Conservation (phyloP, 306 rosid genomes). For the Cucumis melo region DNA sequence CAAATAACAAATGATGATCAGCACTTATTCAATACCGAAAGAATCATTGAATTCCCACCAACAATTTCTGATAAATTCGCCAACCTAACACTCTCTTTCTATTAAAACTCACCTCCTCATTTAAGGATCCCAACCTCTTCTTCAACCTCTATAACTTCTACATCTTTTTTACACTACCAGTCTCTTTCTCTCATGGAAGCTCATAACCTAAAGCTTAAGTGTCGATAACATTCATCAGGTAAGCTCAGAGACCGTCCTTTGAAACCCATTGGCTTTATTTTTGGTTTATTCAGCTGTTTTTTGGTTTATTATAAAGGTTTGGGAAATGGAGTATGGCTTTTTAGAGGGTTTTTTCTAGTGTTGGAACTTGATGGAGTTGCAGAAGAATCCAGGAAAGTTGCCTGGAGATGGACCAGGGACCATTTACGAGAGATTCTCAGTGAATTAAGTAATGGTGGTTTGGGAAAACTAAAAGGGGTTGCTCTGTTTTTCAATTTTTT, state of each 20-base stretch:
- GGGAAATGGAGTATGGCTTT: constrained; percentile 10
- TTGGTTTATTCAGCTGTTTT: not conserved
- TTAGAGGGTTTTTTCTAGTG: not conserved
- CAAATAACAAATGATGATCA: constrained; percentile 3
- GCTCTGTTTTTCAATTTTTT: constrained; percentile 1
- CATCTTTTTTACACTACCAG: not conserved
- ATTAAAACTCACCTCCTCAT: constrained; percentile 23
- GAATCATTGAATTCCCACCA: constrained; percentile 69
- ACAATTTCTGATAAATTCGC: constrained; percentile 36
- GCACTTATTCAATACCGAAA: constrained; percentile 10
- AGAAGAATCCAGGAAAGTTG: constrained; percentile 17
- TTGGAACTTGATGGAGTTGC: constrained; percentile 16
- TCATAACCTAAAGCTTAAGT: constrained; percentile 21
- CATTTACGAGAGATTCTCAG: constrained; percentile 18
- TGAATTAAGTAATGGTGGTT: constrained; percentile 16
- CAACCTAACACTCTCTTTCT: constrained; percentile 23
- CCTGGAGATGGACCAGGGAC: constrained; percentile 15
- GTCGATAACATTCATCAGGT: constrained; percentile 13
- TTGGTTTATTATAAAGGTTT: not conserved
- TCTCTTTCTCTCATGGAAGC: not conserved
- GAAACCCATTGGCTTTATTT: constrained; percentile 4
- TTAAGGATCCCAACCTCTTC: constrained; percentile 31
- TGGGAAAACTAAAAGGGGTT: constrained; percentile 4
- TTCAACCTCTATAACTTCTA: not conserved
- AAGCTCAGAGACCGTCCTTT: constrained; percentile 36